Conservation (phyloP, 148 eudicot genomes). For the Vaccinium myrtillus region DNA sequence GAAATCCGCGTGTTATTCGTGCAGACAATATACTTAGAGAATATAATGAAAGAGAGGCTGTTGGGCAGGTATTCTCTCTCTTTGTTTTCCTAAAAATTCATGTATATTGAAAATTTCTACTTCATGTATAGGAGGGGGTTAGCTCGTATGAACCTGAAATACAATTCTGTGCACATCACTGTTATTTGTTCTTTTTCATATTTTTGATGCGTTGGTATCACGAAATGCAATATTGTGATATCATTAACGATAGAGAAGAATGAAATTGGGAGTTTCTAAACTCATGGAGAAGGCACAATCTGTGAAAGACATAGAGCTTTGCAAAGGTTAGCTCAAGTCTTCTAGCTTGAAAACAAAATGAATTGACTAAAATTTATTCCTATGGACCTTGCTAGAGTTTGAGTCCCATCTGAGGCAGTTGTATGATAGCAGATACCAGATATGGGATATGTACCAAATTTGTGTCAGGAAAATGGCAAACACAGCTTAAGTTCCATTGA, state of each 20-base stretch:
- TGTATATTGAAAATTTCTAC: neutral
- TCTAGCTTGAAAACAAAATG: neutral
- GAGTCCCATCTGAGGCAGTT: neutral
- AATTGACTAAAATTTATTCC: neutral
- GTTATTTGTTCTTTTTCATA: neutral
- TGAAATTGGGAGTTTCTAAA: neutral
- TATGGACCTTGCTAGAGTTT: neutral
- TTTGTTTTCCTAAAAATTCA: slow-evolving; percentile 7
- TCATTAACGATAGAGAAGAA: neutral
- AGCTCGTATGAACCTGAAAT: neutral
- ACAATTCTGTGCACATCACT: neutral
- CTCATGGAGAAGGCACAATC: neutral
- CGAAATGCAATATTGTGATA: neutral
- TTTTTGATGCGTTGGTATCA: slow-evolving; percentile 1
- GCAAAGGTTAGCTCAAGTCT: neutral
- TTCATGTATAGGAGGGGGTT: neutral
- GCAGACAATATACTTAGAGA: slow-evolving; percentile 80
- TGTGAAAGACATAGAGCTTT: neutral
- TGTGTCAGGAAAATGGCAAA: neutral
- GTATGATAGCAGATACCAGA: neutral
- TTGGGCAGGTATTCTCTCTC: slow-evolving; percentile 69
- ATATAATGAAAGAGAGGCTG: slow-evolving; percentile 83
- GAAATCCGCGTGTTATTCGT: slow-evolving; percentile 88
- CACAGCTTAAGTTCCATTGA: neutral
- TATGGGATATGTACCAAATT: neutral